phyloP scores from a whole-genome alignment of 805 yeast genomes.

The Sungouiozyma intestinalis region DNA sequence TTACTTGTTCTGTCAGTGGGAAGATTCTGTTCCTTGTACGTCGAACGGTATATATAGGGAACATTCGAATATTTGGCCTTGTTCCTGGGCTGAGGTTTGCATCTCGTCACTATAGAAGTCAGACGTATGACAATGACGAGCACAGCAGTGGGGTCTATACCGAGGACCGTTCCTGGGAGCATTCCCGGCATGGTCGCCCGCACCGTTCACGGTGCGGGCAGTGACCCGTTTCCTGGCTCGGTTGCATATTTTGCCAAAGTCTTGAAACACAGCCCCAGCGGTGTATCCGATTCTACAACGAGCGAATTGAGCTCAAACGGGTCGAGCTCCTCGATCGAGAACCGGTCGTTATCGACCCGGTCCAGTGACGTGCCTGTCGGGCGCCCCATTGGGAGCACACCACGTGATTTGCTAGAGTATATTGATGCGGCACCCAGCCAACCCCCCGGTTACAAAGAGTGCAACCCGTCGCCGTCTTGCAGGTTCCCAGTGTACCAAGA shows the following conservation, averaged over 20 bases:
- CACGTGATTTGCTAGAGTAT: constrained; percentile 17
- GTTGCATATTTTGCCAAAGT: background rate
- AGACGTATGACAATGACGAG: background rate
- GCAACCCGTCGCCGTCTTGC: constrained; percentile 18
- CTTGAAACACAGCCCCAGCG: background rate
- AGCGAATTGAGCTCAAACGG: background rate
- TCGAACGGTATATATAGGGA: too few relatives aligned
- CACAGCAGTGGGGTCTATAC: background rate
- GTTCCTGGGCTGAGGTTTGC: too few relatives aligned
- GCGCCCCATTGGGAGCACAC: too few relatives aligned
- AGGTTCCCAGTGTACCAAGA: constrained; percentile 38
- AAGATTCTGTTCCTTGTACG: too few relatives aligned
- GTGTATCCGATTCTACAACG: background rate
- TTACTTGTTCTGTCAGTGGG: too few relatives aligned
- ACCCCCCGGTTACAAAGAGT: constrained; percentile 24
- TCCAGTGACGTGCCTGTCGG: background rate
- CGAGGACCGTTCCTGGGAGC: background rate
- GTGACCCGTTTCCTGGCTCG: background rate
- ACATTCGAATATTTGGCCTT: too few relatives aligned
- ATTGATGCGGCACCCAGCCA: constrained; percentile 31
- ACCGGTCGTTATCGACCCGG: background rate
- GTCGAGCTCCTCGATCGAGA: background rate
- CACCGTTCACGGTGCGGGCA: background rate
- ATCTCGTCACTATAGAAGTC: too few relatives aligned
- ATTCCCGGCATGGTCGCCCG: background rate